Evolutionary conservation across 441 rosid genomes (phyloP).

Genomic region (Metrosideros polymorpha): DNA sequence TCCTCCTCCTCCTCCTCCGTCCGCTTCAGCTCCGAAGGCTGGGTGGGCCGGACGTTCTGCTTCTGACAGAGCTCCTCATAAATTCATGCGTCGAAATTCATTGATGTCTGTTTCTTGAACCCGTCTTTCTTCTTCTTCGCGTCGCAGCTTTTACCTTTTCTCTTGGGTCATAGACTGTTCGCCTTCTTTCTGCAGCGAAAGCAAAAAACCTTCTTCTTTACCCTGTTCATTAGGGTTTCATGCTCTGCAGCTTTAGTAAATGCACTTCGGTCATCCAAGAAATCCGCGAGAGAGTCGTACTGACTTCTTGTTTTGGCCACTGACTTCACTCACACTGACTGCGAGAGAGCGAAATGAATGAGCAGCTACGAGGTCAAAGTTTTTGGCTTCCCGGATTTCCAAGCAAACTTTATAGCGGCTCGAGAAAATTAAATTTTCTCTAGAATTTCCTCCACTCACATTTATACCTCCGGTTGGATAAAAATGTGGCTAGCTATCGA

Average conservation of each 20-base stretch:
- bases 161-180: neutral
- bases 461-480: neutral
- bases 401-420: conserved; percentile 20
- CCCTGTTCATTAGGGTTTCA: neutral
- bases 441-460: conserved; percentile 11
- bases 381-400: conserved; percentile 14
- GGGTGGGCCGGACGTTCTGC: neutral
- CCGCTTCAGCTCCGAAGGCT: neutral
- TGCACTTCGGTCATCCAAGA: neutral
- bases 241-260: neutral
- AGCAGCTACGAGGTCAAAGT: neutral
- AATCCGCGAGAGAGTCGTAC: neutral
- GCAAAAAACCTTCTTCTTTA: neutral
- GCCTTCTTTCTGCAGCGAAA: neutral
- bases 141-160: neutral
- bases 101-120: neutral
- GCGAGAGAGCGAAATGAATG: neutral
- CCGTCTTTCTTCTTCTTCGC: neutral
- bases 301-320: neutral
- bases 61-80: neutral
- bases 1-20: neutral
- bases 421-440: conserved; percentile 8
- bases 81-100: neutral
- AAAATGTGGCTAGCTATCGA: too few relatives aligned
- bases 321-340: neutral